Base-by-base conservation (phyloP, 768 basidiomycete species). In the Lyophyllum semitale region DNA sequence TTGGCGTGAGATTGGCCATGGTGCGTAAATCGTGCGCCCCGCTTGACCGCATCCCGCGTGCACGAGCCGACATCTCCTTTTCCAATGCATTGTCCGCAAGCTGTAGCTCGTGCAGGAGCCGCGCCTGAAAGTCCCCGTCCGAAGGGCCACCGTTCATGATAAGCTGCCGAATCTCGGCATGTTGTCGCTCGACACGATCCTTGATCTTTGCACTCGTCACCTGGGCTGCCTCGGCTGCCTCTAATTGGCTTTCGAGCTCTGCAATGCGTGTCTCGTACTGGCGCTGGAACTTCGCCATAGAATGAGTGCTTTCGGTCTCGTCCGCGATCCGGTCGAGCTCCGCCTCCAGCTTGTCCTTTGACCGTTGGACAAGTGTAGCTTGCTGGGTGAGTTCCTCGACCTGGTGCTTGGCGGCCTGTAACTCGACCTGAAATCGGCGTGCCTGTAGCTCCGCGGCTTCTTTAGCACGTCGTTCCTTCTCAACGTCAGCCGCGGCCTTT, bases 131-230 rank as follows among this genome's bases (percentile, higher is more conserved):
- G 4, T 77, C 72, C 30, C 80, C 79, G 56, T 89, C 88, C 33
- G 78, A 76, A 8, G 85, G 80, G 11, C 77, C 77, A 47, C 77
- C 80, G 42, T 74, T 75, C 71, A 81, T 75, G 51, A 90, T 81
- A 22, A 89, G 73, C n/a, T 81, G 75, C 4, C 87, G 83, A 38
- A 91, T 80, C 57, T 91, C 88, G n/a, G 80, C 79, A 63, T 89
- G 88, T 51, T 89, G 87, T 15, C 78, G 79, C 60, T 84, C 83
- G 27, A 89, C 79, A 43, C 79, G 83, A 33, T 84, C 82, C 60
- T 78, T 82, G 60, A 89, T 84, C 59, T 77, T 79, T 2, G 78
- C 68, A 2, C 80, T 79, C 25, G 79, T 81, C 3, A 72, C 63
- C 48, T 79, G 77, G 0, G 80, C 73, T 13, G 76, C 69, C 52